Evolutionary conservation across 1,139 yeast genomes (phyloP).

Genomic region (Taphrina pruni): DNA sequence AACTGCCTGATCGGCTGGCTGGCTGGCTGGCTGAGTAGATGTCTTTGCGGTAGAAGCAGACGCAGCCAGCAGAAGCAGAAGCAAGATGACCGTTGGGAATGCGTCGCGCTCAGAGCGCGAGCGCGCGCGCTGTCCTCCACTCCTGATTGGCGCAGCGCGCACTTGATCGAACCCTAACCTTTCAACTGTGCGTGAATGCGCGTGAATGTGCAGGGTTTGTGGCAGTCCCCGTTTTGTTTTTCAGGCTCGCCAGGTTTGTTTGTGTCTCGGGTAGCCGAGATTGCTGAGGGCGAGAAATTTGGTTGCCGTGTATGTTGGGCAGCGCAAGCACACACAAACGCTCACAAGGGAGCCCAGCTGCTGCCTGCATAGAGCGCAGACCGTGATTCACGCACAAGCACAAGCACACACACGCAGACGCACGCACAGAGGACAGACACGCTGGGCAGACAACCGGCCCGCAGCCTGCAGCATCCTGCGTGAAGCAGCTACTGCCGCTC

Average conservation of each 20-base stretch:
- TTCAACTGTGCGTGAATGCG: no score
- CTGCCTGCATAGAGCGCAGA: no score
- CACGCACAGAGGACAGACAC: neutral
- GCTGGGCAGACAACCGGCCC: neutral
- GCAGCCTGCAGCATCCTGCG: conserved; percentile 4
- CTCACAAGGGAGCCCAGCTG: no score
- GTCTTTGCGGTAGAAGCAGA: no score
- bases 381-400: neutral
- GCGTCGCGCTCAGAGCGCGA: conserved; percentile 1
- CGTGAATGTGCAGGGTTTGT: no score
- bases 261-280: neutral
- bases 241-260: neutral
- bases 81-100: conserved; percentile 19
- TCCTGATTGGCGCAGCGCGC: neutral
- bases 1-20: no score
- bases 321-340: neutral
- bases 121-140: neutral
- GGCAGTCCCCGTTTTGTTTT: neutral
- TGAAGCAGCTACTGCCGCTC: conserved; percentile 5
- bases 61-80: neutral
- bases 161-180: neutral
- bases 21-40: no score
- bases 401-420: neutral
- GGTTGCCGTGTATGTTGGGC: conserved; percentile 1
- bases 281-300: neutral